Evolutionary conservation across 345 rosid species (phyloP).

Genomic region (Populus ilicifolia): DNA sequence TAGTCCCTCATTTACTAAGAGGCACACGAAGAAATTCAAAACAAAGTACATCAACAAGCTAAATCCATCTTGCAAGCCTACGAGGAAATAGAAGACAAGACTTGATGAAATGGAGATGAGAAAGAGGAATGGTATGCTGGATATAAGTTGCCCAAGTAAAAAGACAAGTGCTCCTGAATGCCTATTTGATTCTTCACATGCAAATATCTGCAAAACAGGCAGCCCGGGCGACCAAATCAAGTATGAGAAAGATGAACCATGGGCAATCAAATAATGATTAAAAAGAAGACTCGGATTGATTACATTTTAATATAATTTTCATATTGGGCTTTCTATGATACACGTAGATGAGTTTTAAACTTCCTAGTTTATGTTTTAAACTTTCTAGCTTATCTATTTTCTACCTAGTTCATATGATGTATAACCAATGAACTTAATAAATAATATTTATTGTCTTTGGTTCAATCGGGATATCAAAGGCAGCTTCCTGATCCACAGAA

Average conservation of each 20-base stretch:
- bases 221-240: conserved; percentile 4
- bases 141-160: conserved; percentile 81
- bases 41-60: conserved; percentile 98
- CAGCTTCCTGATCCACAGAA: not conserved
- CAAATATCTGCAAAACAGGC: conserved; percentile 55
- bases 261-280: not conserved
- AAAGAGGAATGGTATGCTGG: conserved; percentile 94
- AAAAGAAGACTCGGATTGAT: not conserved
- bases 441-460: not conserved
- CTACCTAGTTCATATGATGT: not conserved
- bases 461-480: not conserved
- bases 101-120: conserved; percentile 95
- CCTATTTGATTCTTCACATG: conserved; percentile 75
- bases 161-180: conserved; percentile 93
- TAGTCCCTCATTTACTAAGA: conserved; percentile 86
- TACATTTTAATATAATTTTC: not conserved
- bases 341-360: not conserved
- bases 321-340: not conserved
- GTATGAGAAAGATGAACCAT: not conserved
- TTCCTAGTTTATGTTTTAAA: too few relatives aligned
- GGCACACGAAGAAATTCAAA: conserved; percentile 88
- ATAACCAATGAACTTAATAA: not conserved
- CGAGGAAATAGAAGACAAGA: conserved; percentile 89
- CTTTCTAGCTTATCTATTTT: too few relatives aligned
- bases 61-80: conserved; percentile 78